These are phyloP conservation scores for Neospora caninum DNA, from an alignment of 169 alveolate species.

Conservation along the genomic window DNA sequence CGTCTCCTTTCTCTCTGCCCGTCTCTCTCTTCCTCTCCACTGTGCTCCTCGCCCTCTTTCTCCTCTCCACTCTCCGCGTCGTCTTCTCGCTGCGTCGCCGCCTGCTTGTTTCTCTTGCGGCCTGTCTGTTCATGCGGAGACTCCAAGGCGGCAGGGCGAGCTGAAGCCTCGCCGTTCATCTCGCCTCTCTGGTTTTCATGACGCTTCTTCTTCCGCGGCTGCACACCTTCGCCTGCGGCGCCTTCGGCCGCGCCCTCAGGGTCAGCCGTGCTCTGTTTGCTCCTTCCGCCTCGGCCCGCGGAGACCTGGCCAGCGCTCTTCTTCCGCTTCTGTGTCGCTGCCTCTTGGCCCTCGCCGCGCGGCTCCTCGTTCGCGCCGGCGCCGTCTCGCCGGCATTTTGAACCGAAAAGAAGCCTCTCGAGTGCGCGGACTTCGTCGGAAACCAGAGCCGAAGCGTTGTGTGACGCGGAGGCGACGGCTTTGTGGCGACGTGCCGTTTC, in stretches of 20 bases:
- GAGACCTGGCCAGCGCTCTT: not conserved
- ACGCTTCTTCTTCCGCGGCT: conserved; percentile 2
- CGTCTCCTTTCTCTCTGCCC: not conserved
- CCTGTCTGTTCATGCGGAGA: too few species aligned
- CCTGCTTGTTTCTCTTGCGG: too few species aligned
- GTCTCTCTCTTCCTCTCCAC: not conserved
- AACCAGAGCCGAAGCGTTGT: not conserved
- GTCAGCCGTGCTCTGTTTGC: too few species aligned
- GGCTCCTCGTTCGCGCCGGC: not conserved
- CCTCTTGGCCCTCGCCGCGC: not conserved
- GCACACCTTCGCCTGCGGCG: not conserved
- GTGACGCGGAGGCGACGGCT: not conserved
- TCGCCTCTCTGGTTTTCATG: not conserved
- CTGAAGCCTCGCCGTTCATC: not conserved
- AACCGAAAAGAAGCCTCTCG: not conserved
- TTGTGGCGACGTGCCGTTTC: not conserved
- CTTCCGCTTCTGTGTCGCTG: not conserved
- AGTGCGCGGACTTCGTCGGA: not conserved
- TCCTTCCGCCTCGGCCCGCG: not conserved
- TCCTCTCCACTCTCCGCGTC: too few species aligned
- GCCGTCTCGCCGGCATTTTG: not conserved
- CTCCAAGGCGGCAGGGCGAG: too few species aligned
- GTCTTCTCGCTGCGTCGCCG: too few species aligned
- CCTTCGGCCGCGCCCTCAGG: not conserved
- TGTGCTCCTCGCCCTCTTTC: not conserved